phyloP scores from a whole-genome alignment of 495 filamentous ascomycete genomes.

The Talaromyces thailandensis region DNA sequence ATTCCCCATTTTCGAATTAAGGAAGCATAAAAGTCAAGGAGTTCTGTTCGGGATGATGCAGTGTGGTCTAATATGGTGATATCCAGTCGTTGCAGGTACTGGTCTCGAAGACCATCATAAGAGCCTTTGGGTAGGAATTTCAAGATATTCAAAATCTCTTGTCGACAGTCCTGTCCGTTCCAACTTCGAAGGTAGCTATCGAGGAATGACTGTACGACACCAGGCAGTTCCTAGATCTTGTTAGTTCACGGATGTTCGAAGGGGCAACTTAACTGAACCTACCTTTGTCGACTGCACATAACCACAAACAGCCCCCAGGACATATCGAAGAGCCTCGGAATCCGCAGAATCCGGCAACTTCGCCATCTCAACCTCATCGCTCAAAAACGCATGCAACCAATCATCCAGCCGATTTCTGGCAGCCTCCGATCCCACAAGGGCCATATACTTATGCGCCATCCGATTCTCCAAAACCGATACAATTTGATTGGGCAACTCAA shows the following conservation, averaged over 20 bases:
- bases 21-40: slow-evolving; percentile 63
- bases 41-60: slow-evolving; percentile 35
- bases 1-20: slow-evolving; percentile 63
- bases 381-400: slow-evolving; percentile 54
- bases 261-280: background rate
- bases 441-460: slow-evolving; percentile 68
- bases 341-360: slow-evolving; percentile 39
- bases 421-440: slow-evolving; percentile 50
- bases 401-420: slow-evolving; percentile 50
- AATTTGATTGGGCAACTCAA: slow-evolving; percentile 75
- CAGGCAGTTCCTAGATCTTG: slow-evolving; percentile 46
- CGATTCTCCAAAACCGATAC: slow-evolving; percentile 67
- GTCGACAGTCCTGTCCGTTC: slow-evolving; percentile 53
- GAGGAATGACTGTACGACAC: slow-evolving; percentile 55
- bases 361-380: slow-evolving; percentile 46
- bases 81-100: slow-evolving; percentile 51
- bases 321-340: slow-evolving; percentile 31
- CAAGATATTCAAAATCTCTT: slow-evolving; percentile 57
- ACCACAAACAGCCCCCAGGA: slow-evolving; percentile 47
- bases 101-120: slow-evolving; percentile 40
- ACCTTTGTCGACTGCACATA: slow-evolving; percentile 62
- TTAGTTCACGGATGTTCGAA: slow-evolving; percentile 8
- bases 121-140: slow-evolving; percentile 51
- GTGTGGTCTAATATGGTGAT: slow-evolving; percentile 42
- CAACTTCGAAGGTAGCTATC: slow-evolving; percentile 52